Evolutionary conservation across 192 early-diverging fungal genomes (phyloP).

Genomic region (Entomortierella lignicola): DNA sequence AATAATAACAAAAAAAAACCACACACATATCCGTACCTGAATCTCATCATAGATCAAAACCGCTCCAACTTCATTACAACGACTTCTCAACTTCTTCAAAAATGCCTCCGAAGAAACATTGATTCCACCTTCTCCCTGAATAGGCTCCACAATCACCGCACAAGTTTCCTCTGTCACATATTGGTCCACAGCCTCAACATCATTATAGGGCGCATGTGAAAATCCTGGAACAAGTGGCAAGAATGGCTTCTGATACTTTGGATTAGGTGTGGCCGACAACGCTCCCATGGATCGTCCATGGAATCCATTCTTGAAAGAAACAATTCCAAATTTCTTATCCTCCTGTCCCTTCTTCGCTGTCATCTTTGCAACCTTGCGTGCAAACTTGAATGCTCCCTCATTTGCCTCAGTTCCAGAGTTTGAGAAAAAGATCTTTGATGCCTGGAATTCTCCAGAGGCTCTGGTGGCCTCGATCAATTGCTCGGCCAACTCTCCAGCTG

Average conservation of each 20-base stretch:
- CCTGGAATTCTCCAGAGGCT: slow-evolving; percentile 57
- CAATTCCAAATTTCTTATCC: slow-evolving; percentile 75
- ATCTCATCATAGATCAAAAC: slow-evolving; percentile 97
- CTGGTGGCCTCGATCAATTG: slow-evolving; percentile 73
- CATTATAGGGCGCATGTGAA: slow-evolving; percentile 76
- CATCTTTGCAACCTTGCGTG: slow-evolving; percentile 84
- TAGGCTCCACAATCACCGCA: slow-evolving; percentile 95
- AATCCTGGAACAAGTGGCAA: slow-evolving; percentile 91
- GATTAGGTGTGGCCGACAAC: slow-evolving; percentile 91
- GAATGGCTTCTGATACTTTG: slow-evolving; percentile 97
- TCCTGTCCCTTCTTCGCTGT: slow-evolving; percentile 59
- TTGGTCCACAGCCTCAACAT: slow-evolving; percentile 67
- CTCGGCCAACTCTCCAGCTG: slow-evolving; percentile 85
- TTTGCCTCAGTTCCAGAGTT: slow-evolving; percentile 99
- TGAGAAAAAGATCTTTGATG: slow-evolving; percentile 88
- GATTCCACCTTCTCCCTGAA: slow-evolving; percentile 98
- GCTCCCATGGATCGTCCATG: slow-evolving; percentile 98
- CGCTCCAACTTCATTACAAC: slow-evolving; percentile 89
- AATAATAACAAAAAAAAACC: no score
- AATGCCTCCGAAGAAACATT: slow-evolving; percentile 79
- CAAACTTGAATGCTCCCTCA: slow-evolving; percentile 98
- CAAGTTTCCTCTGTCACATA: slow-evolving; percentile 84
- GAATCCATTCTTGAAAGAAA: slow-evolving; percentile 94
- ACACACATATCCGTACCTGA: slow-evolving; percentile 80
- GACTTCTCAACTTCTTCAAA: slow-evolving; percentile 76